A percentile compares a stretch with the other conserved stretches of the same genome.
Conservation (phyloP, 257 asterid genomes). For the Solanum virginianum region DNA sequence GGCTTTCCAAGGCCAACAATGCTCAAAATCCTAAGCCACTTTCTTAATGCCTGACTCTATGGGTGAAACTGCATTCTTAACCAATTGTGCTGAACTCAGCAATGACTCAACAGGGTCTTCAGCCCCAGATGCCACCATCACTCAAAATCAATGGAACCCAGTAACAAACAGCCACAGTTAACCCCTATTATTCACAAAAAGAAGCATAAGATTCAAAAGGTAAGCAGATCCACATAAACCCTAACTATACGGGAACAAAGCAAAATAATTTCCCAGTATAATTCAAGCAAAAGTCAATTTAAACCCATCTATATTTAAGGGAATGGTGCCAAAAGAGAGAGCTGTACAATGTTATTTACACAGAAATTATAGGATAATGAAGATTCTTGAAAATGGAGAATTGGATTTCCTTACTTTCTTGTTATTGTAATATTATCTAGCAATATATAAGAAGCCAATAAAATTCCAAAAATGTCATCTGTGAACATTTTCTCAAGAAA, state of each 20-base stretch:
- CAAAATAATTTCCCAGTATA: background rate
- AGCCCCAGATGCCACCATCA: slow-evolving; percentile 50
- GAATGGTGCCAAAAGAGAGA: background rate
- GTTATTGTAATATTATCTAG: background rate
- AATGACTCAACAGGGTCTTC: slow-evolving; percentile 71
- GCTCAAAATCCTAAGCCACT: slow-evolving; percentile 67
- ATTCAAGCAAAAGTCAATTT: background rate
- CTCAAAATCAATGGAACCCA: background rate
- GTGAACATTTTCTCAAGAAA: background rate
- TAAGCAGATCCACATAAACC: background rate
- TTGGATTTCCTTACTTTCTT: background rate
- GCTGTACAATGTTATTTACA: background rate
- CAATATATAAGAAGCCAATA: slow-evolving; percentile 3
- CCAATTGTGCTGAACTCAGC: slow-evolving; percentile 64
- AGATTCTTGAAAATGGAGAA: background rate
- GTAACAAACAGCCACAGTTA: background rate
- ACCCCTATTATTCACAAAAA: background rate
- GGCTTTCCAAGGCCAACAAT: slow-evolving; percentile 41
- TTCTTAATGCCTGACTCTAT: slow-evolving; percentile 60
- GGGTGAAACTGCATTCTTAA: slow-evolving; percentile 61
- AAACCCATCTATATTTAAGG: background rate
- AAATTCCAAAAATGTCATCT: background rate
- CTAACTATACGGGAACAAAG: background rate
- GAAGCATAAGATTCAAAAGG: background rate
- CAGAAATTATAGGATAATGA: background rate